phyloP scores from a whole-genome alignment of 2,329 filamentous ascomycete species.

The Byssothecium circinans region DNA sequence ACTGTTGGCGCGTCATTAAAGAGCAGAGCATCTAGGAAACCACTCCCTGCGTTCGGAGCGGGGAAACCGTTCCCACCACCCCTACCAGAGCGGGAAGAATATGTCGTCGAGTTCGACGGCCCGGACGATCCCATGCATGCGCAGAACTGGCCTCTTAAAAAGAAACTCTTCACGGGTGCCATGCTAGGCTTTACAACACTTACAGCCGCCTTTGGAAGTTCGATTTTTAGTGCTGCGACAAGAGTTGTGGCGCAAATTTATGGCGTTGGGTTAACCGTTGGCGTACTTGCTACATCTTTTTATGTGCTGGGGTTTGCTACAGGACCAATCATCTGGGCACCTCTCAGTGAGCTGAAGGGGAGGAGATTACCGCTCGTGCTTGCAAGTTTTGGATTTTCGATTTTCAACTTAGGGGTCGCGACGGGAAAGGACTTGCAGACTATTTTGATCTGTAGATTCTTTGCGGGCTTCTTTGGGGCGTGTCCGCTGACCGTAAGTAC shows the following conservation, averaged over 20 bases:
- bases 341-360: constrained; percentile 56
- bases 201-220: constrained; percentile 63
- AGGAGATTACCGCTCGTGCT: constrained; percentile 53
- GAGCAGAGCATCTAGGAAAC: constrained; percentile 56
- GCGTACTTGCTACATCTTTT: constrained; percentile 53
- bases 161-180: constrained; percentile 71
- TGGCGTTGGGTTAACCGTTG: constrained; percentile 51
- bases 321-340: constrained; percentile 49
- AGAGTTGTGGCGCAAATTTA: constrained; percentile 42
- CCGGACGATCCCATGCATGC: constrained; percentile 81
- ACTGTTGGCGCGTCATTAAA: constrained; percentile 64
- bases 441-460: constrained; percentile 56
- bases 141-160: constrained; percentile 80
- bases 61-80: constrained; percentile 75
- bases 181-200: constrained; percentile 76
- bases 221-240: constrained; percentile 48
- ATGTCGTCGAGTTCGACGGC: constrained; percentile 81
- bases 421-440: constrained; percentile 57
- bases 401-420: constrained; percentile 55
- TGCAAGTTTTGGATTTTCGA: constrained; percentile 54
- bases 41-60: constrained; percentile 69
- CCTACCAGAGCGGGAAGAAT: constrained; percentile 70
- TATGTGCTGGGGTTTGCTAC: constrained; percentile 57
- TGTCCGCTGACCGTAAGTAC: constrained; percentile 55
- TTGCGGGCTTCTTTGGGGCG: constrained; percentile 56